These are phyloP conservation scores for Dendrobium nobile DNA, from an alignment of 106 monocot genomes.

Conservation along the genomic window DNA sequence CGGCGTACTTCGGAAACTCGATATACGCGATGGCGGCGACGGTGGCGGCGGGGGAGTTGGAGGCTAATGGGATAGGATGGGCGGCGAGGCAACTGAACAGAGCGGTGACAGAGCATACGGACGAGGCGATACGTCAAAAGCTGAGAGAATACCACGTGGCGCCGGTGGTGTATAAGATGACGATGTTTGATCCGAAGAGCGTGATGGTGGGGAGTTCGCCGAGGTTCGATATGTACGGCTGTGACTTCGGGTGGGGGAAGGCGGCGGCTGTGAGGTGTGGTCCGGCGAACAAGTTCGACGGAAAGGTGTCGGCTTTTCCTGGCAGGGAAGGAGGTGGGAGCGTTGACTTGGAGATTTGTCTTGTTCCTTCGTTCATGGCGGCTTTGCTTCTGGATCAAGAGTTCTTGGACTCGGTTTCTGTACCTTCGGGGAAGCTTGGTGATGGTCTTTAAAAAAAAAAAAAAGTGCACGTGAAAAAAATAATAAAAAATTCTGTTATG, in stretches of 20 bases:
- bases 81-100: slow-evolving; percentile 27
- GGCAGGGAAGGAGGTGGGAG: slow-evolving; percentile 35
- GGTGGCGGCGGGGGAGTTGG: slow-evolving; percentile 41
- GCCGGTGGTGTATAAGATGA: slow-evolving; percentile 20
- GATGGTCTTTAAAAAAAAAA: too few species aligned
- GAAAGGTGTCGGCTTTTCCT: slow-evolving; percentile 43
- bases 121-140: slow-evolving; percentile 22
- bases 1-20: slow-evolving; percentile 67
- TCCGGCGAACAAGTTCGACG: slow-evolving; percentile 38
- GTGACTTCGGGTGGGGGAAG: slow-evolving; percentile 54
- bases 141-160: slow-evolving; percentile 23
- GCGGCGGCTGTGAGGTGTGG: slow-evolving; percentile 29
- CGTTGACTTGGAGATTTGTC: slow-evolving; percentile 53
- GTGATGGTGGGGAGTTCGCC: slow-evolving; percentile 39
- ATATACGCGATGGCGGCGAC: slow-evolving; percentile 17
- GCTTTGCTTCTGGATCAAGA: slow-evolving; percentile 27
- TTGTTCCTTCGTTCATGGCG: slow-evolving; percentile 30
- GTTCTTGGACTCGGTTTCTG: slow-evolving; percentile 29
- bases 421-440: not conserved
- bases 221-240: slow-evolving; percentile 48
- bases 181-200: slow-evolving; percentile 13
- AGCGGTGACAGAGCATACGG: slow-evolving; percentile 25
- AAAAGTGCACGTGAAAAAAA: too few species aligned
- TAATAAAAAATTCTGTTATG: too few species aligned
- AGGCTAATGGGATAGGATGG: slow-evolving; percentile 43